Percentiles rank a stretch among this genome's conserved stretches.
Evolutionary conservation across 2,329 filamentous ascomycete genomes (phyloP).

Genomic region (Ceratocystis harringtonii): DNA sequence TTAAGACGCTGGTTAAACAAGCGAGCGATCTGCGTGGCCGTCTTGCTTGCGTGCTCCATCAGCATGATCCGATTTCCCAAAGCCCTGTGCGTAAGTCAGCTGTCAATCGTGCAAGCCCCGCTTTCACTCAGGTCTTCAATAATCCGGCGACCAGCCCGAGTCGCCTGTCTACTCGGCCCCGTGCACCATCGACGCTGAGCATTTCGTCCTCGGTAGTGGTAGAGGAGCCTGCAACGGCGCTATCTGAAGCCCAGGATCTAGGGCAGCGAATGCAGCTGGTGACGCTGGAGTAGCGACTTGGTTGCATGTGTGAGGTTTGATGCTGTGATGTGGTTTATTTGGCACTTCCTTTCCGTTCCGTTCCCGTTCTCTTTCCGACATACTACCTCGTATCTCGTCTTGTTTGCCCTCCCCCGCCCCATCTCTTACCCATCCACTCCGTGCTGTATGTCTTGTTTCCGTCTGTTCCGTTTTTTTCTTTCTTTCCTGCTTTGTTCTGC

Average conservation of each 20-base stretch:
- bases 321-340: background rate
- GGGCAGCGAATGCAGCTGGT: conserved; percentile 44
- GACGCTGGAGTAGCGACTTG: conserved; percentile 38
- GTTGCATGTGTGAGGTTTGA: background rate
- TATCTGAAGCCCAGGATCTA: background rate
- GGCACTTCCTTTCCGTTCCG: background rate
- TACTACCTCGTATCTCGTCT: conserved; percentile 6
- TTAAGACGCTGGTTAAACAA: conserved; percentile 50
- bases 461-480: background rate
- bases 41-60: conserved; percentile 44
- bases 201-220: background rate
- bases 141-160: conserved; percentile 32
- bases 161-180: background rate
- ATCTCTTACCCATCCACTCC: too few relatives aligned
- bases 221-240: background rate
- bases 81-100: conserved; percentile 32
- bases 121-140: conserved; percentile 51
- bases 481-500: background rate
- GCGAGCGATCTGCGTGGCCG: conserved; percentile 44
- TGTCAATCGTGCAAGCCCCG: conserved; percentile 33
- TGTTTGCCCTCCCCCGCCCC: too few relatives aligned
- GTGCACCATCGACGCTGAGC: conserved; percentile 2
- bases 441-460: too few relatives aligned
- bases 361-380: conserved; percentile 10
- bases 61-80: conserved; percentile 39